These are phyloP conservation scores for Persicaria maculosa DNA, from an alignment of 148 eudicot species.

Conservation along the genomic window DNA sequence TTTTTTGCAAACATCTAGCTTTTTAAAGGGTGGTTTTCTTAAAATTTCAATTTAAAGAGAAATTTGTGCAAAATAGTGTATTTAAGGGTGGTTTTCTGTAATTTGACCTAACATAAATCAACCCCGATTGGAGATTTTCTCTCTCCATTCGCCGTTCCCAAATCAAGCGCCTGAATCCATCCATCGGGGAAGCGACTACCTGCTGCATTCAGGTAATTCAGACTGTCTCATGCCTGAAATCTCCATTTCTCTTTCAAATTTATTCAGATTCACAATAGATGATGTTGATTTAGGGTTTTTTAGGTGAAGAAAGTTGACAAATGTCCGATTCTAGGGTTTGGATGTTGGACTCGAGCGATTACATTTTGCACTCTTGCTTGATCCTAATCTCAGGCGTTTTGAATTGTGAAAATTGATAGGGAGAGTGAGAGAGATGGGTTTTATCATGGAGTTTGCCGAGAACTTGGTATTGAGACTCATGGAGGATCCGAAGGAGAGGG, in stretches of 20 bases:
- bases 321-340: not conserved
- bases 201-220: not conserved
- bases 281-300: not conserved
- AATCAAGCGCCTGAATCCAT: not conserved
- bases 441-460: conserved; percentile 81
- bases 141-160: not conserved
- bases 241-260: not conserved
- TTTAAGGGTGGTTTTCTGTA: too few species aligned
- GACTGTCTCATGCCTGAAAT: not conserved
- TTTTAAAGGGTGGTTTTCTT: too few species aligned
- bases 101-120: too few species aligned
- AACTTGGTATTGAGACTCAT: conserved; percentile 68
- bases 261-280: not conserved
- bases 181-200: not conserved
- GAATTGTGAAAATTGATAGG: too few species aligned
- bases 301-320: not conserved
- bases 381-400: too few species aligned
- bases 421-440: conserved; percentile 35
- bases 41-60: too few species aligned
- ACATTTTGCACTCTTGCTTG: not conserved
- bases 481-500: conserved; percentile 72
- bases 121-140: not conserved
- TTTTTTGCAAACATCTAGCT: too few species aligned
- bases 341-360: not conserved
- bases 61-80: too few species aligned